Base-by-base conservation (phyloP, 1,139 yeast species). In the Pneumocystis carinii region DNA sequence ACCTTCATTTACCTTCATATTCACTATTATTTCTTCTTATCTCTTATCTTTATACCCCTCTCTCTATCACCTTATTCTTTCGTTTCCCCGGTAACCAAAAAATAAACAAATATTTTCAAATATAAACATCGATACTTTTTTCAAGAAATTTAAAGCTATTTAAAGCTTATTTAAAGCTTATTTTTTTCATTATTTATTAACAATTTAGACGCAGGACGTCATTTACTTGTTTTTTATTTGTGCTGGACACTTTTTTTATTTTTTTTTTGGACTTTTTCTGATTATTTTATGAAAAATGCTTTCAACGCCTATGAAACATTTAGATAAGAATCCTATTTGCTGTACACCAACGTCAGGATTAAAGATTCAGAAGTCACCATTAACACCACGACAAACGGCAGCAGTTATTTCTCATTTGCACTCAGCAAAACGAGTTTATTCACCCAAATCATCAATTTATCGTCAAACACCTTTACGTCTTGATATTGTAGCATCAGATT, bases 381-480 rank as follows among this genome's bases (percentile, higher is more conserved):
- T 27, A 27, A 61, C 17, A 61, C 66, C 17, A 63, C 66, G 41
- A 59, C 64, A 61, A 64, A 67, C 61, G 57, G 62, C 64, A 61
- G 66, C 69, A 1, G n/a, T 57, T 39, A 17, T 57, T 29, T 37
- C 42, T 8, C 42, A 37, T 32, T 66, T 70, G 19, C 65, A 67
- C 59, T 60, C 67, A 59, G 63, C 69, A 36, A 67, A 70, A 62
- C 55, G 55, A 24, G 32, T 48, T 48, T 64, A 61, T 63, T 59
- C 67, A 57, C 66, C 68, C 60, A 68, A 67, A 63, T 58, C 68
- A 10, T 57, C 59, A n/a, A 57, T 57, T 7, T 57, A 57, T 19
- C 59, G 59, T 24, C 41, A 39, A 5, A 78, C 83, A 2, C 83
- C 83, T 4, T 72, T 81, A 17, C 77, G 77, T 68, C 72, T 79